Percentiles rank a stretch among this genome's conserved stretches.
phyloP scores from a whole-genome alignment of 1,139 yeast genomes.

The Yamadazyma buinensis region DNA sequence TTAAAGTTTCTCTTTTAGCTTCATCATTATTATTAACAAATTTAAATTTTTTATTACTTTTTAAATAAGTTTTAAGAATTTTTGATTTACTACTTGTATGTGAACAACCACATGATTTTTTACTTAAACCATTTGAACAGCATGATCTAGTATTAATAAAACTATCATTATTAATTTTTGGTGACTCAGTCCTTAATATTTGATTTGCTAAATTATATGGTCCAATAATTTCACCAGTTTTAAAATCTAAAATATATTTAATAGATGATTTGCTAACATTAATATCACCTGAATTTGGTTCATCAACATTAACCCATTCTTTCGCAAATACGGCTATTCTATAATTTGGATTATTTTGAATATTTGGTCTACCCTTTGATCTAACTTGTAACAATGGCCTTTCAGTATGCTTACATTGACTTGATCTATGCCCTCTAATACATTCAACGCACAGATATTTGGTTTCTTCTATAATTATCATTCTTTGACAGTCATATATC shows the following conservation, averaged over 20 bases:
- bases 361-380: constrained; percentile 77
- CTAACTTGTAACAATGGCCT: constrained; percentile 85
- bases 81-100: constrained; percentile 29
- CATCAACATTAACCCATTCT: constrained; percentile 17
- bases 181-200: constrained; percentile 19
- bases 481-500: too few relatives aligned
- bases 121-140: constrained; percentile 24
- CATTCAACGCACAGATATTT: constrained; percentile 91
- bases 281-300: constrained; percentile 29
- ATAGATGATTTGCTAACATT: constrained; percentile 45
- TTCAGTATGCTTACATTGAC: constrained; percentile 76
- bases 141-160: constrained; percentile 35
- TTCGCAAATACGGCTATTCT: constrained; percentile 59
- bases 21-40: constrained; percentile 15
- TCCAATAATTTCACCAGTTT: constrained; percentile 42
- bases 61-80: constrained; percentile 35
- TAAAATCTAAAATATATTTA: constrained; percentile 49
- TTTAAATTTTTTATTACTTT: constrained; percentile 17
- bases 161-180: constrained; percentile 29
- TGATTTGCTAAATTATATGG: constrained; percentile 27
- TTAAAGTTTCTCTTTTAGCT: constrained; percentile 12
- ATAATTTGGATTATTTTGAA: constrained; percentile 46
- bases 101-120: constrained; percentile 30
- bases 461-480: constrained; percentile 82
- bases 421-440: constrained; percentile 88